Base-by-base conservation (phyloP, 2,329 filamentous ascomycete genomes). In the Septoria linicola region DNA sequence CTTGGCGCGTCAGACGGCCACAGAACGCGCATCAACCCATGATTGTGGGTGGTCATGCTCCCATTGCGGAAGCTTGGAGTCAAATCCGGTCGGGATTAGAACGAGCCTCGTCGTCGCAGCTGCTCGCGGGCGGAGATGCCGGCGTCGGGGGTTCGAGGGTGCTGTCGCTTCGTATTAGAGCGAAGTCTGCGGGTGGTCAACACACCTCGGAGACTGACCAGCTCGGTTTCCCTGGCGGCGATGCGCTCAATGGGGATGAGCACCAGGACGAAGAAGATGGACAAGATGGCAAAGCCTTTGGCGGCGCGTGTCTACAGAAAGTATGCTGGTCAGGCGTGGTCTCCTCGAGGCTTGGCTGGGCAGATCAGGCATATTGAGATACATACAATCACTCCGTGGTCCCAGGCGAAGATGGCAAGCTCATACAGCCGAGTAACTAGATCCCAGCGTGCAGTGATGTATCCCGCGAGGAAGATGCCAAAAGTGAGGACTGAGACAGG, bases 391-490 rank as follows among this genome's bases (percentile, higher is more conserved):
- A 99, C 93, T 69, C 92, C 90, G 88, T 97, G 89, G 72, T 97
- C 88, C 90, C 91, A 96, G 63, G 95, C 93, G 72, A 97, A 99
- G 61, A 96, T 87, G 63, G 89, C 88, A 66, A 99, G 83, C 75
- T 99, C 92, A 85, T 96, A 96, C 66, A 97, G 81, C 66, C 91
- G 86, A 64, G 92, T 96, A 63, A 96, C 90, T 58, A 99, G 85
- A 75, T 97, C 93, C 91, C 93, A 99, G 79, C 93, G 88, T 70
- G 93, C 93, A 75, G 93, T 99, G 72, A 92, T 97, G 80, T 99
- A 99, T 73, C 93, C 93, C 77, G 93, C 92, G 80, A 97, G 87
- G 79, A 99, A 99, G 78, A 99, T 96, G 76, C 88, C 90, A 76
- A 96, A 84, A 68, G 91, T 95, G 73, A 96, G 82, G 72, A 92